A percentile compares a stretch with the other conserved stretches of the same genome.
Conservation (phyloP, 495 filamentous ascomycete species). For the Daldinia grandis region DNA sequence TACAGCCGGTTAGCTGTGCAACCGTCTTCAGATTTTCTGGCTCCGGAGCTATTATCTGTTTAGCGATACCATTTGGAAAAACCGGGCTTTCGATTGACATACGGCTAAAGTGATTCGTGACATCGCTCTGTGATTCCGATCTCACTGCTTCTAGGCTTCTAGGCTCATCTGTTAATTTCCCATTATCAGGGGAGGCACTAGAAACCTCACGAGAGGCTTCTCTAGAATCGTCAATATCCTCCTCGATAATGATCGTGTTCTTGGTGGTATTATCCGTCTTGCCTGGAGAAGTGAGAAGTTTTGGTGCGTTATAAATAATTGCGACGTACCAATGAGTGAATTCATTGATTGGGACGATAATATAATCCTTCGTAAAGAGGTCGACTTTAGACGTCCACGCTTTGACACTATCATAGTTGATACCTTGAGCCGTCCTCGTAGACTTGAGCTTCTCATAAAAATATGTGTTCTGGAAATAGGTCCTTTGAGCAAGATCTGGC, state of each 20-base stretch:
- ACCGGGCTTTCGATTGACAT: conserved; percentile 41
- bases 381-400: conserved; percentile 91
- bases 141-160: neutral
- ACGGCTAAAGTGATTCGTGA: conserved; percentile 34
- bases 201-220: neutral
- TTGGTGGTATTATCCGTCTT: conserved; percentile 38
- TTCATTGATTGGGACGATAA: conserved; percentile 92
- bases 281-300: conserved; percentile 52
- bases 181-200: neutral
- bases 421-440: conserved; percentile 60
- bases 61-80: conserved; percentile 17
- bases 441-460: conserved; percentile 80
- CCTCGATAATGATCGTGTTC: conserved; percentile 25
- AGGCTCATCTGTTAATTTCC: conserved; percentile 10
- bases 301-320: conserved; percentile 89
- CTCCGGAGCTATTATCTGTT: conserved; percentile 19
- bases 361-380: conserved; percentile 84
- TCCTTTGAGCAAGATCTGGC: conserved; percentile 65
- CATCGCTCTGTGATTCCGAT: conserved; percentile 16
- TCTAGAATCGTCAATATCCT: conserved; percentile 18
- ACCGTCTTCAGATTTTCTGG: conserved; percentile 16
- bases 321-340: conserved; percentile 91
- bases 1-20: neutral
- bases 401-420: conserved; percentile 84
- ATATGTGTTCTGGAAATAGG: conserved; percentile 92